Evolutionary conservation across 163 green algal species (phyloP), one percentile per base, ranked within the genome.

Genomic region (Volvox carteri): DNA sequence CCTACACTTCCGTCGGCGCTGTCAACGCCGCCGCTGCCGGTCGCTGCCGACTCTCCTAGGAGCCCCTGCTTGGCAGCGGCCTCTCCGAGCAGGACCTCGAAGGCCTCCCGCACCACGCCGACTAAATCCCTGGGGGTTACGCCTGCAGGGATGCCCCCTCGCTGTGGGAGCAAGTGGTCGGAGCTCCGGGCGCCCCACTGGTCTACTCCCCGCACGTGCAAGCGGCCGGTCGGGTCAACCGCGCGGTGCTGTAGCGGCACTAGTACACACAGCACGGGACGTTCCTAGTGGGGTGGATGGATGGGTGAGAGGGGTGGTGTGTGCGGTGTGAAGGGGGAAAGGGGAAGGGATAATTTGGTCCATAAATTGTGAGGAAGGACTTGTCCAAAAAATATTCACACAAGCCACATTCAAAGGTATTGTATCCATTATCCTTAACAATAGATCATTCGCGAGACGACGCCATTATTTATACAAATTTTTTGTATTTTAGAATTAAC

Each of bases 101-200:
- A 86, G 16, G 91, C 93, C 72, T 97, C 92, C 9, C 77, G 73
- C 16, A 97, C 92, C 11, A 95, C 93, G 23, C 85, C 75, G 12
- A 92, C 92, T 16, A 96, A 89, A 0, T 89, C 86, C 30, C 88
- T 79, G 28, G 73, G 58, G 70, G 62, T 42, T 84, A 90, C 1
- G 76, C 89, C 94, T 6, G 77, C 39, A 4, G 52, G n/a, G 16
- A 54, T 28, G 77, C 52, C 78, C 48, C 4, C 41, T n/a, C 75
- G 48, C 75, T 85, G 77, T 35, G 37, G 52, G 2, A 56, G 33
- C n/a, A 46, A 11, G 41, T 67, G 74, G 74, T 30, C 7, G 2
- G 54, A 19, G 44, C 75, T 48, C 9, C 12, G n/a, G 1, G 30
- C 18, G 25, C 83, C 68, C 83, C 83, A 88, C 14, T 25, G 25